Percentiles rank a stretch among this genome's conserved stretches.
Evolutionary conservation across 1,284 basidiomycete species (phyloP).

Genomic region (Veloporphyrellus conicus): DNA sequence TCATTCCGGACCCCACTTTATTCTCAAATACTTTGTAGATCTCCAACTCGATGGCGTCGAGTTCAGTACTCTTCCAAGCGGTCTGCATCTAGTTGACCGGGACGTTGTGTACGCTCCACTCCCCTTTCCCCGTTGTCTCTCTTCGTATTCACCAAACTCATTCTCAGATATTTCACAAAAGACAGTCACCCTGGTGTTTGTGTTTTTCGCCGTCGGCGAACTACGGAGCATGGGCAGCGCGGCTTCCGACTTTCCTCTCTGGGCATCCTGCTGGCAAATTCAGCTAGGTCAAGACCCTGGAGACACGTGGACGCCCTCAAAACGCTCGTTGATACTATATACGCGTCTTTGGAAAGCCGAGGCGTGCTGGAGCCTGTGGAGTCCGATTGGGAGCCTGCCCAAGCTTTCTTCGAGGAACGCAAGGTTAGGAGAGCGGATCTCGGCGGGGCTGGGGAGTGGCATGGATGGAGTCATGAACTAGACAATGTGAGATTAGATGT

Average conservation of each 20-base stretch:
- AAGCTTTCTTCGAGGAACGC: slow-evolving; percentile 61
- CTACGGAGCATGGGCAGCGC: slow-evolving; percentile 65
- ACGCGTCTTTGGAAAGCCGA: slow-evolving; percentile 47
- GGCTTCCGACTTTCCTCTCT: slow-evolving; percentile 74
- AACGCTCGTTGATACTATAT: slow-evolving; percentile 52
- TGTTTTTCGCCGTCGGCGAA: slow-evolving; percentile 62
- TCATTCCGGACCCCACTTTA: background rate
- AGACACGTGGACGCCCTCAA: slow-evolving; percentile 61
- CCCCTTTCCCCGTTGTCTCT: background rate
- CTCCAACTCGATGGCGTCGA: slow-evolving; percentile 65
- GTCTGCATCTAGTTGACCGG: slow-evolving; percentile 71
- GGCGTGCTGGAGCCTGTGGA: slow-evolving; percentile 49
- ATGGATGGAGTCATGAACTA: slow-evolving; percentile 62
- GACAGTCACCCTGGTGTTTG: slow-evolving; percentile 65
- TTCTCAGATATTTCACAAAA: slow-evolving; percentile 65
- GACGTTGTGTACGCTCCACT: slow-evolving; percentile 62
- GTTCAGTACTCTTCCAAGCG: slow-evolving; percentile 74
- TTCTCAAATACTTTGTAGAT: slow-evolving; percentile 39
- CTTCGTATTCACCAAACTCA: slow-evolving; percentile 6
- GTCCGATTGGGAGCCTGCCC: slow-evolving; percentile 60
- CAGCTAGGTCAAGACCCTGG: slow-evolving; percentile 65
- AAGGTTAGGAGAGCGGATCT: slow-evolving; percentile 45
- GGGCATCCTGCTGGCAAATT: slow-evolving; percentile 66
- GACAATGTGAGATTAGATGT: slow-evolving; percentile 40
- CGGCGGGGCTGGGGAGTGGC: slow-evolving; percentile 55